Evolutionary conservation across 495 filamentous ascomycete species (phyloP).

Genomic region (Rostrohypoxylon terebratum): DNA sequence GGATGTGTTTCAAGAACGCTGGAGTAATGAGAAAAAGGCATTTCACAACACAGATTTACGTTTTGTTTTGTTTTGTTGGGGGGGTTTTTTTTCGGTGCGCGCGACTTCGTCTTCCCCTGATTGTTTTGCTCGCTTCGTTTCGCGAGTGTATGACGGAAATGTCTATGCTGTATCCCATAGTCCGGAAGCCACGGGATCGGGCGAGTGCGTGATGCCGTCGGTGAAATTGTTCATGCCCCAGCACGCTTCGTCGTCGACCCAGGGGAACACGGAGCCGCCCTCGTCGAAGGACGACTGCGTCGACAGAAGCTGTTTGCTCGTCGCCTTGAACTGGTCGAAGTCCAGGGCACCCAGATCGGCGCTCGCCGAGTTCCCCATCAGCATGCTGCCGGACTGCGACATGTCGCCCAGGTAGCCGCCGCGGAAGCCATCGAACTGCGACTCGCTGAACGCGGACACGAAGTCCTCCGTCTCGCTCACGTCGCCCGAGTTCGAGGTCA

Average conservation of each 20-base stretch:
- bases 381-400: conserved; percentile 55
- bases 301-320: conserved; percentile 55
- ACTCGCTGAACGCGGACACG: conserved; percentile 66
- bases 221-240: conserved; percentile 51
- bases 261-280: conserved; percentile 50
- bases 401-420: conserved; percentile 64
- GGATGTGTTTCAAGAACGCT: conserved; percentile 33
- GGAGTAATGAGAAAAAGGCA: neutral
- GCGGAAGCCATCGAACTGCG: conserved; percentile 63
- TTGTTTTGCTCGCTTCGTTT: neutral
- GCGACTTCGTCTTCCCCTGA: neutral
- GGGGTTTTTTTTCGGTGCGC: conserved; percentile 3
- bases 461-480: conserved; percentile 80
- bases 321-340: conserved; percentile 70
- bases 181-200: conserved; percentile 47
- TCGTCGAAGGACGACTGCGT: conserved; percentile 52
- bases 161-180: conserved; percentile 44
- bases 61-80: neutral
- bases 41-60: neutral
- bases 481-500: conserved; percentile 80
- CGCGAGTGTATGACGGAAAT: neutral
- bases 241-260: conserved; percentile 44
- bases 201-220: conserved; percentile 51
- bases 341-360: conserved; percentile 69
- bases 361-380: conserved; percentile 51